Conservation (phyloP, 371 early-diverging fungal genomes). For the Lichtheimia ornata region DNA sequence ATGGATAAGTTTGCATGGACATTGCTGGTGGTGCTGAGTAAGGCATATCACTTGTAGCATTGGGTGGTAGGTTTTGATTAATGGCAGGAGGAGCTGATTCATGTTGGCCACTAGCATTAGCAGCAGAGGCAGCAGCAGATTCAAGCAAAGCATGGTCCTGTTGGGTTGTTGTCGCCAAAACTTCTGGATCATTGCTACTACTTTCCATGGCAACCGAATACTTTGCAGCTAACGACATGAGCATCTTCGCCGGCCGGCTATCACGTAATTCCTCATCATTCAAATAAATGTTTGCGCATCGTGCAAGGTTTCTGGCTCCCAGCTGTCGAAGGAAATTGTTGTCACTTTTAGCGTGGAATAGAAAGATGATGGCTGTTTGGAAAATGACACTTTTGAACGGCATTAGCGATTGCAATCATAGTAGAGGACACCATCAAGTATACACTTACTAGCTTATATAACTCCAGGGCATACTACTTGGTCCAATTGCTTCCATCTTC, state of each 20-base stretch:
- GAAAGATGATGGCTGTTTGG: slow-evolving; percentile 43
- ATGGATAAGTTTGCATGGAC: neutral
- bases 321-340: slow-evolving; percentile 21
- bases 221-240: neutral
- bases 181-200: too few species aligned
- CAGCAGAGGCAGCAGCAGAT: neutral
- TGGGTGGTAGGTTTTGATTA: too few species aligned
- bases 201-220: too few species aligned
- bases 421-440: slow-evolving; percentile 1
- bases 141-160: too few species aligned
- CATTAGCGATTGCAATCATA: neutral
- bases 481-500: slow-evolving; percentile 11
- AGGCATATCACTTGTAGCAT: too few species aligned
- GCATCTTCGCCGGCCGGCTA: slow-evolving; percentile 15
- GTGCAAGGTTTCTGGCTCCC: slow-evolving; percentile 20
- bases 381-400: slow-evolving; percentile 25
- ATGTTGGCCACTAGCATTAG: neutral
- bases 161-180: too few species aligned
- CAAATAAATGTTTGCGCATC: slow-evolving; percentile 21
- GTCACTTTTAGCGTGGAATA: slow-evolving; percentile 33
- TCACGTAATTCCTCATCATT: slow-evolving; percentile 16
- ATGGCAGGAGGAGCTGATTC: neutral
- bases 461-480: slow-evolving; percentile 36
- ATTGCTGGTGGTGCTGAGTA: neutral
- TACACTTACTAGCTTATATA: slow-evolving; percentile 36